Base-by-base conservation (phyloP, 1,284 basidiomycete species). In the Irpex sp. region DNA sequence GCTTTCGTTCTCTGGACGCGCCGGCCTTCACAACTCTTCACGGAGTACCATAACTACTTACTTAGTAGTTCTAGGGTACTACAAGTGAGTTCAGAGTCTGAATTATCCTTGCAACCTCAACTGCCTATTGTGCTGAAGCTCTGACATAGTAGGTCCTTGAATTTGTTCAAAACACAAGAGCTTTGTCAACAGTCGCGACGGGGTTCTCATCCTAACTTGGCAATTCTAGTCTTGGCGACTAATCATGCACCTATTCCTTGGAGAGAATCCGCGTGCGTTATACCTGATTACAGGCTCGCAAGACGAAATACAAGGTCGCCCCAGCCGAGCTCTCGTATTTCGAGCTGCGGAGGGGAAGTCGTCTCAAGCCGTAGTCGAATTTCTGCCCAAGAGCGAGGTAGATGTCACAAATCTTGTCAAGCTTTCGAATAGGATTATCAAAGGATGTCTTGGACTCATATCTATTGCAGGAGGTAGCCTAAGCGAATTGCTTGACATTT, bases 371-470 rank as follows among this genome's bases (percentile, higher is more conserved):
- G 82, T 94, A 42, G 93, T 95, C 14, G 93, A 96, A 73, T 93
- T 95, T 68, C 73, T 95, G 5, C 84, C 82, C 0, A 84, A 86
- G 64, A 78, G 85, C 57, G 82, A 92, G 67, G 82, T 95, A 33
- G 86, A 94, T 68, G 78, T 91, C 39, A 69, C 76, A 10, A 82
- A 80, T 62, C 77, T 88, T 12, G 76, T 87, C 60, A 83, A 81
- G 61, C 72, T 91, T 56, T 89, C 85, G 45, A 86, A 77, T 49
- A 80, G 86, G 66, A 77, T 81, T 28, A 85, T 94, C 7, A 90
- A 90, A 70, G 94, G 94, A 39, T 93, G 93, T 65, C 74, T 96
- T 59, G 94, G 94, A 2, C 75, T 91, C 59, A 88, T 91, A 59
- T 84, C 82, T 14, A 77, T 91, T 19, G 83, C 86, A 51, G 83